Evolutionary conservation across 371 early-diverging fungal species (phyloP).

Genomic region (Actinomortierella ambigua): DNA sequence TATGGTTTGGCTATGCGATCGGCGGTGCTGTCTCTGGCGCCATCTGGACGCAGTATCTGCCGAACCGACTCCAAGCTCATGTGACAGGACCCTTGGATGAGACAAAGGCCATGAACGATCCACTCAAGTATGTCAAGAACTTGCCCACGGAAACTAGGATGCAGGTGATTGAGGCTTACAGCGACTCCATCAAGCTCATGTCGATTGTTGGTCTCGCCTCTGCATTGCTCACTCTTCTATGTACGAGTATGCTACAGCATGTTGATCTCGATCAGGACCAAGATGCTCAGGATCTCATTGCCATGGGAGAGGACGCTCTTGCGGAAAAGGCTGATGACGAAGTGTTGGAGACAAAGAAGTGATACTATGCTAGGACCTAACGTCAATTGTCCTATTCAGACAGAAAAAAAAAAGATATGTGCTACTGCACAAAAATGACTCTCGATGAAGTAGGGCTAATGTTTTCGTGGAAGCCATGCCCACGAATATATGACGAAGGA

Average conservation of each 20-base stretch:
- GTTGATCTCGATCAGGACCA: slow-evolving; percentile 4
- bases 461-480: too few relatives aligned
- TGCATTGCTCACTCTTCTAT: background rate
- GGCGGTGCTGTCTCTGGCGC: too few relatives aligned
- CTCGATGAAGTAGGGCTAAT: too few relatives aligned
- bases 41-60: too few relatives aligned
- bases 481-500: too few relatives aligned
- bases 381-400: too few relatives aligned
- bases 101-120: slow-evolving; percentile 7
- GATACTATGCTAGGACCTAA: too few relatives aligned
- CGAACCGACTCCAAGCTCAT: too few relatives aligned
- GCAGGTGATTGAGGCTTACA: slow-evolving; percentile 2
- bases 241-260: slow-evolving; percentile 1
- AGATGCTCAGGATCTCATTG: slow-evolving; percentile 6
- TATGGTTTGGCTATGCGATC: too few relatives aligned
- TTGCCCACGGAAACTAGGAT: background rate
- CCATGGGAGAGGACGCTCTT: background rate
- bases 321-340: slow-evolving; percentile 1
- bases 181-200: slow-evolving; percentile 4
- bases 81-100: too few relatives aligned
- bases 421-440: too few relatives aligned
- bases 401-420: too few relatives aligned
- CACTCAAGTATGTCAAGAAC: slow-evolving; percentile 2
- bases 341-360: background rate
- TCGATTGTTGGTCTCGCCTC: background rate